phyloP scores from a whole-genome alignment of 352 stramenopile genomes.

The Pythium dissotocum region DNA sequence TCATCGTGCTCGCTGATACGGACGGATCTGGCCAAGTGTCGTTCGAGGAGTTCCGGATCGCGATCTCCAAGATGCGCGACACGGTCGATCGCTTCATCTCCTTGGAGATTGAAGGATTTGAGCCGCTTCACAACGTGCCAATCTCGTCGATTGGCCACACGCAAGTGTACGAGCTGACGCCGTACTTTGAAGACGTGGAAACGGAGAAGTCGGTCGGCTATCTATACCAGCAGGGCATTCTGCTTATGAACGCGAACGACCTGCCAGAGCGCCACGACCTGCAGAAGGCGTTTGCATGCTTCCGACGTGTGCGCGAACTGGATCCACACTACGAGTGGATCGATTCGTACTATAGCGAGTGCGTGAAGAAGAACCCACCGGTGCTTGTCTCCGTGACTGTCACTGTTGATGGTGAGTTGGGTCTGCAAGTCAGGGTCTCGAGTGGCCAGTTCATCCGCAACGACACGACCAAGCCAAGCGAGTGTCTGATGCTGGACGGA shows the following conservation, averaged over 20 bases:
- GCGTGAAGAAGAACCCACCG: slow-evolving; percentile 66
- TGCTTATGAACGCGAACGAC: slow-evolving; percentile 65
- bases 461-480: slow-evolving; percentile 70
- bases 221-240: slow-evolving; percentile 70
- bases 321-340: slow-evolving; percentile 86
- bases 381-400: slow-evolving; percentile 72
- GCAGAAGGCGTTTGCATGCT: slow-evolving; percentile 72
- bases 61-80: slow-evolving; percentile 76
- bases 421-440: slow-evolving; percentile 79
- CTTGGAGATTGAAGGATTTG: slow-evolving; percentile 75
- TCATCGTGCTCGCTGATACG: slow-evolving; percentile 75
- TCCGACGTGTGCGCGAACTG: slow-evolving; percentile 66
- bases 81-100: slow-evolving; percentile 71
- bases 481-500: slow-evolving; percentile 70
- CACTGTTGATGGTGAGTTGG: slow-evolving; percentile 67
- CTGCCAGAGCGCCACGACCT: slow-evolving; percentile 57
- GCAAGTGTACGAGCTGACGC: slow-evolving; percentile 79
- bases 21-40: slow-evolving; percentile 78
- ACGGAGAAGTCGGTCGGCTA: slow-evolving; percentile 60
- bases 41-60: slow-evolving; percentile 87
- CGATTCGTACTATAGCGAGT: slow-evolving; percentile 77
- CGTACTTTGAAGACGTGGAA: slow-evolving; percentile 73
- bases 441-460: slow-evolving; percentile 75
- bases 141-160: slow-evolving; percentile 69
- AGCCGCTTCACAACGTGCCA: slow-evolving; percentile 62